Evolutionary conservation across 2,329 filamentous ascomycete species (phyloP), one percentile per base, ranked within the genome.

Genomic region (Sphaerostilbella broomeana): DNA sequence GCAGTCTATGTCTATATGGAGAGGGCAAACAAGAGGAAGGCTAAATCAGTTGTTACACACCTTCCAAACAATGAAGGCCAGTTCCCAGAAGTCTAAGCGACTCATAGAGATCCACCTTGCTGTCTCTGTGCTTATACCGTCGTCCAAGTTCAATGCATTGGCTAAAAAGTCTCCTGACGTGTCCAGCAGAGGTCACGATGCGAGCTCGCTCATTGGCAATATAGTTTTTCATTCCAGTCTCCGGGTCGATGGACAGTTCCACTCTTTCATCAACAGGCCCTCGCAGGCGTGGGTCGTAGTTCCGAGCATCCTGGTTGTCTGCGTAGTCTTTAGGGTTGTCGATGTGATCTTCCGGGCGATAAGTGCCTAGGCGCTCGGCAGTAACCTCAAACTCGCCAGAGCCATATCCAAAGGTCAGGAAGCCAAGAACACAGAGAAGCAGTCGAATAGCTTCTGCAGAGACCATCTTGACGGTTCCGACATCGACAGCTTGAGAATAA

Each of bases 401-500:
- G 17, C 84, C 86, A 62, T 87, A 90, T 20, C 86, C 86, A 57
- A 89, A 87, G 34, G 79, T 90, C 68, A 95, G 73, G 70, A 95
- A 95, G 12, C 86, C 87, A 28, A 95, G 73, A 31, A 95, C 78
- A 72, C 85, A 94, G 40, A 95, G 77, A 11, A 95, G 69, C 34
- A 95, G 84, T 22, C 89, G 82, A 56, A 95, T 94, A 43, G 88
- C 88, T 63, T 94, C 87, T 36, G 86, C 83, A 40, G 85, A 90
- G 47, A 95, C 88, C 52, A 82, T 77, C 68, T 95, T 95, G 64
- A 95, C 78, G 4, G 87, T 94, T 46, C 87, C 89, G 35, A 95
- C 86, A 61, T 95, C 89, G 53, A 95, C 85, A 45, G 88, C 89
- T 63, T 95, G 89, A 38, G 85, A 92, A 64, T 95, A 95, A 64